Conservation (phyloP, 2,329 filamentous ascomycete species). For the Pseudocercospora vitis region DNA sequence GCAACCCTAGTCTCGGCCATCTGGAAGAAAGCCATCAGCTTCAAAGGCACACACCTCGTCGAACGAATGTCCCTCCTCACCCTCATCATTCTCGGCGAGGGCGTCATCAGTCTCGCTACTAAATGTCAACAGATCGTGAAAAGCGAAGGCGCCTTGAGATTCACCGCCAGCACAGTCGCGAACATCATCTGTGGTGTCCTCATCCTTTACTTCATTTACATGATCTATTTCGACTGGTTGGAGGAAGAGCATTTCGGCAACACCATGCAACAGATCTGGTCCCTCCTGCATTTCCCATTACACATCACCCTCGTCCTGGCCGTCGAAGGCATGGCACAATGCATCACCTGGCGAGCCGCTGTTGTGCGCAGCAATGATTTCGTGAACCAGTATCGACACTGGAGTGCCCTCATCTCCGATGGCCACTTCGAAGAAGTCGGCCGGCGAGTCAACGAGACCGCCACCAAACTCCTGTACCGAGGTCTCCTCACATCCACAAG, state of each 20-base stretch:
- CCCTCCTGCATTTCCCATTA: constrained; percentile 30
- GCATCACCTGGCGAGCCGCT: constrained; percentile 37
- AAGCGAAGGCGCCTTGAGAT: constrained; percentile 19
- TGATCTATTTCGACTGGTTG: constrained; percentile 30
- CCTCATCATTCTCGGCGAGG: constrained; percentile 43
- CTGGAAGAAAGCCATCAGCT: constrained; percentile 38
- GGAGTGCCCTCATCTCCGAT: not conserved
- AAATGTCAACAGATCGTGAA: constrained; percentile 40
- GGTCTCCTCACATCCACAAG: constrained; percentile 14
- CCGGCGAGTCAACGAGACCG: constrained; percentile 14
- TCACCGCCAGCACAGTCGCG: constrained; percentile 32
- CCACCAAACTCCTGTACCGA: constrained; percentile 16
- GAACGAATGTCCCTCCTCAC: constrained; percentile 42
- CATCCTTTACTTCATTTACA: constrained; percentile 37
- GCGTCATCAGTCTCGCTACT: constrained; percentile 40
- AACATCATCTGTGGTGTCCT: constrained; percentile 38
- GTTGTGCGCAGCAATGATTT: constrained; percentile 19
- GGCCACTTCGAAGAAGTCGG: constrained; percentile 11
- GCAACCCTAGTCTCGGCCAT: constrained; percentile 37
- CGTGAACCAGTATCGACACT: constrained; percentile 4
- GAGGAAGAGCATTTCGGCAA: constrained; percentile 28
- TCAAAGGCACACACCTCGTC: constrained; percentile 43
- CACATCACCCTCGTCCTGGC: constrained; percentile 26
- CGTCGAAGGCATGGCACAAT: constrained; percentile 33
- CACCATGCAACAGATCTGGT: constrained; percentile 30